Base-by-base conservation (phyloP, 139 green algal genomes). In the Chlamydomonas incerta region DNA sequence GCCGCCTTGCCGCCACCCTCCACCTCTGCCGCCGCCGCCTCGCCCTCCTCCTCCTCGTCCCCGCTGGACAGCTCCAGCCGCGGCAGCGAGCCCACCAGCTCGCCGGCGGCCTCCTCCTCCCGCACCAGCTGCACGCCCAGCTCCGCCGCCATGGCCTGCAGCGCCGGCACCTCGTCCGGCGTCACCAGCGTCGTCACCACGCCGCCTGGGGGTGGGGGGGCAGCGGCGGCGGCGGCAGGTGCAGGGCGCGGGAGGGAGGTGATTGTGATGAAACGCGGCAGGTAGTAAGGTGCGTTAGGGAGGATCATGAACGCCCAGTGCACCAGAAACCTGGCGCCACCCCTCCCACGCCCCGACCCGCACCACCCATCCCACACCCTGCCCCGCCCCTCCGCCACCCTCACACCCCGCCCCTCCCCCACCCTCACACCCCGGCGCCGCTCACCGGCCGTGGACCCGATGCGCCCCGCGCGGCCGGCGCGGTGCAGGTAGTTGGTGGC, bases 401-500 rank as follows among this genome's bases (percentile, higher is more conserved):
- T 34, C 50, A 65, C 1, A 3, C 10, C 58, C n/a, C 17, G 0
- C 34, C 66, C 5, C 31, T 34, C 52, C n/a, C 67, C 0, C 41
- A 41, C n/a, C 2, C 62, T n/a, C n/a, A n/a, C n/a, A n/a, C n/a
- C n/a, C n/a, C n/a, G n/a, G 28, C 24, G 70, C 68, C 31, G 80
- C 88, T 26, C 91, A 88, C 88, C 91, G 55, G 74, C 37, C 0
- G 87, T 87, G 41, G 87, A 92, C 10, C 95, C 93, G 29, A 97
- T 95, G 34, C 96, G 85, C 0, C 95, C 96, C 2, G 93, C 92
- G 13, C 96, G 89, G 18, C 96, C 96, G 3, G 95, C 95, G 8
- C 93, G 79, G 75, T 98, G 96, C 63, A 98, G 85, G 87, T 98
- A 98, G 37, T 95, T 87, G 2, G 84, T 88, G 1, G 89, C 85